Evolutionary conservation across 345 rosid species (phyloP).

Genomic region (Salix suchowensis): DNA sequence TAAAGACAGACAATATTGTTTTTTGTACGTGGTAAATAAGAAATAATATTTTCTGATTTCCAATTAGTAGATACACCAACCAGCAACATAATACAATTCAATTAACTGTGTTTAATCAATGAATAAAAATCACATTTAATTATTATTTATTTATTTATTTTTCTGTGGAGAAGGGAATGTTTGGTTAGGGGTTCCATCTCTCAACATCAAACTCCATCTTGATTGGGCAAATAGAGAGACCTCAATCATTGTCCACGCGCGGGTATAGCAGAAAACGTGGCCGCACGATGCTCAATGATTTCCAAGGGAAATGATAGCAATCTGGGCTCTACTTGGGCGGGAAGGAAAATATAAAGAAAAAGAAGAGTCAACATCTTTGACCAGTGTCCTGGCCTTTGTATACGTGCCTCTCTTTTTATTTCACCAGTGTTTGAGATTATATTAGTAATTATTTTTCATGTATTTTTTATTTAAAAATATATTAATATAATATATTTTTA

Average conservation of each 20-base stretch:
- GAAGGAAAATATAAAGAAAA: too few relatives aligned
- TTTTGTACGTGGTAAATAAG: too few relatives aligned
- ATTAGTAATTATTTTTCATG: too few relatives aligned
- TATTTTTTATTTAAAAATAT: too few relatives aligned
- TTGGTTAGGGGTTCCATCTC: not conserved
- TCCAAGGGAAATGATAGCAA: not conserved
- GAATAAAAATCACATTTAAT: not conserved
- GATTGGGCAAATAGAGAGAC: not conserved
- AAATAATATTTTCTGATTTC: not conserved
- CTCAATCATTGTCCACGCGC: conserved; percentile 27
- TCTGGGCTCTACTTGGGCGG: not conserved
- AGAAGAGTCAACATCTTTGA: conserved; percentile 23
- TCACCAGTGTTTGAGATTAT: not conserved
- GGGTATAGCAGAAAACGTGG: conserved; percentile 14
- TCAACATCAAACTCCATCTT: not conserved
- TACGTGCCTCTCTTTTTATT: not conserved
- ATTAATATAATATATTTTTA: too few relatives aligned
- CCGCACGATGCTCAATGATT: conserved; percentile 13
- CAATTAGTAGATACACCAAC: not conserved
- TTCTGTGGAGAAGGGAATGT: not conserved
- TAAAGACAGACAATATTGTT: too few relatives aligned
- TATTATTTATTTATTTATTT: not conserved
- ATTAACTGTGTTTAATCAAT: not conserved
- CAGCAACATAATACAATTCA: not conserved
- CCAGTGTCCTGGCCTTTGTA: not conserved